Conservation (phyloP, 305 asterid species). For the Solanum chacoense region DNA sequence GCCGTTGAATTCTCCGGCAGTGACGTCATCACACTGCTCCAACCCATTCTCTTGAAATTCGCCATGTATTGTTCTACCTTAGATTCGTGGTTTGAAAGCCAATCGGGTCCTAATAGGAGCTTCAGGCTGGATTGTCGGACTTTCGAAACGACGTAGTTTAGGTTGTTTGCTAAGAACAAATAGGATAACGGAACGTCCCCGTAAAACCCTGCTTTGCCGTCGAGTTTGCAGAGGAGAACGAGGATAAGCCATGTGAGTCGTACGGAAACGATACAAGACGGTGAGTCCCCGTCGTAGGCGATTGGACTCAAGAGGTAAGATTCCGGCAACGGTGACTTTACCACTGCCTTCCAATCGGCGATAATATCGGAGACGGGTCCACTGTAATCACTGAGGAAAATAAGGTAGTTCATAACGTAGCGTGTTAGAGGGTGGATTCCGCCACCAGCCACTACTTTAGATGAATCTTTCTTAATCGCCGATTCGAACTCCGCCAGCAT, state of each 20-base stretch:
- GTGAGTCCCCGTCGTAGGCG: conserved; percentile 24
- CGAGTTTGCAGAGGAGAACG: conserved; percentile 74
- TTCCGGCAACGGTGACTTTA: conserved; percentile 43
- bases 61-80: conserved; percentile 39
- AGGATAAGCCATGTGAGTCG: conserved; percentile 68
- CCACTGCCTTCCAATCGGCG: conserved; percentile 34
- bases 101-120: conserved; percentile 47
- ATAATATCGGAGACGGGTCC: conserved; percentile 53
- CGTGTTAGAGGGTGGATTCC: conserved; percentile 73
- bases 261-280: conserved; percentile 27
- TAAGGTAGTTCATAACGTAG: conserved; percentile 76
- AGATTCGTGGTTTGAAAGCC: conserved; percentile 39
- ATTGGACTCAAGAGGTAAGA: conserved; percentile 43
- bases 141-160: conserved; percentile 70
- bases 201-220: conserved; percentile 52
- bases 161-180: conserved; percentile 65
- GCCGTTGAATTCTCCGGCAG: conserved; percentile 47
- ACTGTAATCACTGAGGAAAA: conserved; percentile 64
- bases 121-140: conserved; percentile 46
- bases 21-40: conserved; percentile 45
- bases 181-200: conserved; percentile 59
- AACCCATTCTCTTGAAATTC: conserved; percentile 51
- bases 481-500: conserved; percentile 53
- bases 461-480: conserved; percentile 60
- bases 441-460: conserved; percentile 39